Base-by-base conservation (phyloP, 1,284 basidiomycete species). In the Moesziomyces sp. region DNA sequence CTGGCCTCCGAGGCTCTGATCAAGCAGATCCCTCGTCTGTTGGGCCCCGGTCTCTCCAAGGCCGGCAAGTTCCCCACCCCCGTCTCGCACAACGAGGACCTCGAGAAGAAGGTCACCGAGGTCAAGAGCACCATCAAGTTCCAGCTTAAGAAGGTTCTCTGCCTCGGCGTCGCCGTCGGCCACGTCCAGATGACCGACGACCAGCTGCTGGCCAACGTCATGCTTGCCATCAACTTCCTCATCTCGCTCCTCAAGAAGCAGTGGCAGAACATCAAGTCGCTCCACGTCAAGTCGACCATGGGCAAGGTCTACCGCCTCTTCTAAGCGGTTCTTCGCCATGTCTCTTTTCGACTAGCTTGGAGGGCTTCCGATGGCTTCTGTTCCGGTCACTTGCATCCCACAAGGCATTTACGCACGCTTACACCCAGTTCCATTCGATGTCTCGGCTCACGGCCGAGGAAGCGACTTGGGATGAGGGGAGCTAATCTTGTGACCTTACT, bases 171-270 rank as follows among this genome's bases (percentile, higher is more conserved):
- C 79, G 97, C 97, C 82, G 91, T 99, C 77, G 97, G 95, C 83
- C 94, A 99, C 88, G 89, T 97, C 85, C 89, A 97, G 86, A 98
- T 99, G 95, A 91, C 89, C 65, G 95, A 98, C 80, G 97, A 99
- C 87, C 93, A 98, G 87, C 92, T 99, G 74, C 89, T 98, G 78
- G 92, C 87, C 79, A 99, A 99, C 88, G 91, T 94, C 88, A 99
- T 99, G 97, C 88, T 99, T 83, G 56, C 93, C 86, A 96, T 99
- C 89, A 99, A 99, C 91, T 99, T 99, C 91, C 89, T 99, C 80
- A 93, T 99, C 85, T 98, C 97, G 45, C 88, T 99, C 68, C 91
- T 99, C 86, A 99, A 99, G 91, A 99, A 99, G 91, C 95, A 97
- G 78, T 98, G 95, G 95, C 96, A 98, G 87, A 99, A 99, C 88